These are phyloP conservation scores for Kodamaea hsintzibuensis DNA, from an alignment of 805 yeast species.

Conservation along the genomic window DNA sequence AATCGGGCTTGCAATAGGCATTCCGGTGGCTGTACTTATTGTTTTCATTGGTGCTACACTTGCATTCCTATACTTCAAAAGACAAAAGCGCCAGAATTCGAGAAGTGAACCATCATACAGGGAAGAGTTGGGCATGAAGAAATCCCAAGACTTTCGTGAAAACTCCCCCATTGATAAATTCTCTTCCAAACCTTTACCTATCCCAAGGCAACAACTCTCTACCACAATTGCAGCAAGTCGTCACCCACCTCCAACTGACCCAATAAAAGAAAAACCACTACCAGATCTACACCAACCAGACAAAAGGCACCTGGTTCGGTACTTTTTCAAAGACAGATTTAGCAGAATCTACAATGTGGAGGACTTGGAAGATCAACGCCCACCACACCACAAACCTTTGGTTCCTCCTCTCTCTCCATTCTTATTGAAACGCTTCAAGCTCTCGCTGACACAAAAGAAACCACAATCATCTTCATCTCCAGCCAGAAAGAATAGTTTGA, in stretches of 20 bases:
- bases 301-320: constrained; percentile 18
- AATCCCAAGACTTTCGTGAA: not conserved
- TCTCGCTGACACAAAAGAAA: constrained; percentile 17
- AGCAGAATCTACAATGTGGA: constrained; percentile 26
- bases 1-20: constrained; percentile 25
- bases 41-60: constrained; percentile 14
- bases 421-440: constrained; percentile 34
- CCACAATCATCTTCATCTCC: not conserved
- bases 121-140: not conserved
- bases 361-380: constrained; percentile 12
- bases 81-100: constrained; percentile 5
- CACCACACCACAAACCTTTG: not conserved
- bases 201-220: not conserved
- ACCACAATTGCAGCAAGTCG: too few relatives aligned
- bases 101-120: not conserved
- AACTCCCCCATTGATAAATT: not conserved
- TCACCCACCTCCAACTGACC: not conserved
- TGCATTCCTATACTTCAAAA: constrained; percentile 11
- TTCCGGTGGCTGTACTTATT: constrained; percentile 22
- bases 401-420: constrained; percentile 27
- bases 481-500: constrained; percentile 2
- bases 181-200: not conserved
- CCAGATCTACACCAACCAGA: not conserved
- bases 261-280: not conserved
- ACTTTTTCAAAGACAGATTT: constrained; percentile 20